Evolutionary conservation across 2,329 filamentous ascomycete genomes (phyloP), one percentile per base, ranked within the genome.

Genomic region (Diaporthe aspalathi): DNA sequence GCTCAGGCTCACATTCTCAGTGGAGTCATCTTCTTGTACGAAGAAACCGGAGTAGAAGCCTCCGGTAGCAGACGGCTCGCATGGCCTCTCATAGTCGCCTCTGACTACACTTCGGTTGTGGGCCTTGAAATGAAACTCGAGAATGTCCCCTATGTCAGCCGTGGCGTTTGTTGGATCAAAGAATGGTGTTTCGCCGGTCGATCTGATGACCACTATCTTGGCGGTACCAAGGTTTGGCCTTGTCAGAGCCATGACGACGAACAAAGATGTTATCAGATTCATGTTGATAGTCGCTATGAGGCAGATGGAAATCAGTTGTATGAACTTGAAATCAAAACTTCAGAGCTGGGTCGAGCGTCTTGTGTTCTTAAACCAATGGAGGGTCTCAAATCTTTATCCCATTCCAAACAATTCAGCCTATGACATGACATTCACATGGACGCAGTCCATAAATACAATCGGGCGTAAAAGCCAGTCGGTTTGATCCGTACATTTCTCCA

Each of bases 71-170:
- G 84, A 79, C 4, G 85, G 84, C 22, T 81, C 76, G 76, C 86
- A 89, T 2, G 86, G 84, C n/a, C 82, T 77, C 60, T 80, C 80
- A 74, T 87, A 87, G 27, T 82, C 80, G 24, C 84, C 83, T 75
- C 84, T 80, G 3, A 81, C 84, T 17, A 89, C 84, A 14, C 83
- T 85, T 80, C 88, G 86, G 75, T 85, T 85, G 74, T 82, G 81
- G 4, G 84, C 81, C 70, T 83, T 82, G 78, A 87, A 88, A 74
- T 87, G 84, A 79, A 88, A 88, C 74, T 87, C 84, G 60, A 89
- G 80, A 57, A 84, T 80, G 73, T 86, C 85, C 69, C 86, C 86
- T 4, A 80, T 71, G 32, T 79, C 75, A 20, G 86, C 85, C n/a
- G 78, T 79, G 67, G 86, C 73, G 47, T 80, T 81, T 70, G 82